Base-by-base conservation (phyloP, 306 rosid genomes). In the Medicago lupulina region DNA sequence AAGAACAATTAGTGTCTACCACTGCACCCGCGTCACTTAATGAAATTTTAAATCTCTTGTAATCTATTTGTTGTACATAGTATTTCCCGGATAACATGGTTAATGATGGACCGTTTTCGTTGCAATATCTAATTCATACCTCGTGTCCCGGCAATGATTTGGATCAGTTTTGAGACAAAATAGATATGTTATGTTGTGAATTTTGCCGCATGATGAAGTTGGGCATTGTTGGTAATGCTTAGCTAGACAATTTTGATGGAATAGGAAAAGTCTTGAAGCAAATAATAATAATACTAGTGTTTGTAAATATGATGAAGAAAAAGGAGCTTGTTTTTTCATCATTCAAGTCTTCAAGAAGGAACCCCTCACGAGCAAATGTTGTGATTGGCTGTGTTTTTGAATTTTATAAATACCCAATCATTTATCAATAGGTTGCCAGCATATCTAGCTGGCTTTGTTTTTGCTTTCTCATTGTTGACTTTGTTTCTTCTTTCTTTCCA, bases 151-250 rank as follows among this genome's bases (percentile, higher is more conserved):
- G 23, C 84, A 81, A 17, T 75, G 69, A 18, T 16, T 28, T 50
- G 77, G 77, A 49, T 81, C 73, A 36, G 21, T 8, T 70, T 51
- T 69, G 36, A 81, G 77, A 8, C 84, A 73, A 43, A 75, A 75
- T 51, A 81, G 84, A n/a, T 25, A 31, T 0, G 73, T 23, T 5
- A 81, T 81, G 69, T 75, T 75, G 53, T 12, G 8, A 1, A 75
- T 51, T 70, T 75, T 53, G 62, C 81, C 84, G 25, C 81, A 75
- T 17, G 84, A 61, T 13, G 84, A 51, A 7, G 73, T 7, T 21
- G 67, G 66, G 1, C 76, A 80, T 23, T 70, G 75, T 66, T 19
- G 71, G 1, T 71, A 59, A 10, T 17, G 54, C 15, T 80, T 80
- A 1, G 83, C 83, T 18, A 13, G 5, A 67, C 12, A 66, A 8